phyloP scores from a whole-genome alignment of 2,329 filamentous ascomycete species.

The Diaporthe australafricana region DNA sequence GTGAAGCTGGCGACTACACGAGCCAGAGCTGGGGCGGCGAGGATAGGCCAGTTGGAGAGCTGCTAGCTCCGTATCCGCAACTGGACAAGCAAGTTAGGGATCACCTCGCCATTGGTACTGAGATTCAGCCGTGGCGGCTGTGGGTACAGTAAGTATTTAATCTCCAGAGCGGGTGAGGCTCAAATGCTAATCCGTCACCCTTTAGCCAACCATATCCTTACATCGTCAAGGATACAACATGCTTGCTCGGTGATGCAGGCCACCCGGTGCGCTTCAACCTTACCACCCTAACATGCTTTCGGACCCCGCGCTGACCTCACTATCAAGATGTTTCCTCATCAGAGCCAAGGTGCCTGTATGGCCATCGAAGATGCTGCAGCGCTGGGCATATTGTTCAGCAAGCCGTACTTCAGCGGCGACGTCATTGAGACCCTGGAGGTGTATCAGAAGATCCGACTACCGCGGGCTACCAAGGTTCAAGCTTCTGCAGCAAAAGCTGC shows the following conservation, averaged over 20 bases:
- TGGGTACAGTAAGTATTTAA: slow-evolving; percentile 62
- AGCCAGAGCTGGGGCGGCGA: slow-evolving; percentile 70
- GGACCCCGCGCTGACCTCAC: slow-evolving; percentile 6
- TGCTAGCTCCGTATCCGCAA: slow-evolving; percentile 69
- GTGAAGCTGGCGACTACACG: slow-evolving; percentile 69
- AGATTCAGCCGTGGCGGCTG: slow-evolving; percentile 75
- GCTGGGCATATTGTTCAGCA: slow-evolving; percentile 70
- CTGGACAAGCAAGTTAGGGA: slow-evolving; percentile 68
- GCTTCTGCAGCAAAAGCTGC: slow-evolving; percentile 67
- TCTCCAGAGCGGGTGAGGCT: neutral
- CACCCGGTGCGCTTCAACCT: slow-evolving; percentile 63
- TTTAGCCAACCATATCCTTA: slow-evolving; percentile 66
- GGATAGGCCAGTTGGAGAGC: slow-evolving; percentile 64
- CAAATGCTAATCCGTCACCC: slow-evolving; percentile 32
- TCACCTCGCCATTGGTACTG: slow-evolving; percentile 70
- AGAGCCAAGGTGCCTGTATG: slow-evolving; percentile 77
- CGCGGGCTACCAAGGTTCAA: slow-evolving; percentile 67
- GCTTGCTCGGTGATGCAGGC: slow-evolving; percentile 74
- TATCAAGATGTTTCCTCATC: slow-evolving; percentile 74
- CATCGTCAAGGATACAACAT: slow-evolving; percentile 61
- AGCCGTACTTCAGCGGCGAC: slow-evolving; percentile 58
- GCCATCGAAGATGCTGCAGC: slow-evolving; percentile 75
- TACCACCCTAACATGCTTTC: too few species aligned
- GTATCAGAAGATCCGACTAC: slow-evolving; percentile 65
- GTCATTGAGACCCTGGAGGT: slow-evolving; percentile 59